Percentiles rank a stretch among this genome's conserved stretches.
phyloP scores from a whole-genome alignment of 345 rosid genomes.

The Boechera divaricarpa region DNA sequence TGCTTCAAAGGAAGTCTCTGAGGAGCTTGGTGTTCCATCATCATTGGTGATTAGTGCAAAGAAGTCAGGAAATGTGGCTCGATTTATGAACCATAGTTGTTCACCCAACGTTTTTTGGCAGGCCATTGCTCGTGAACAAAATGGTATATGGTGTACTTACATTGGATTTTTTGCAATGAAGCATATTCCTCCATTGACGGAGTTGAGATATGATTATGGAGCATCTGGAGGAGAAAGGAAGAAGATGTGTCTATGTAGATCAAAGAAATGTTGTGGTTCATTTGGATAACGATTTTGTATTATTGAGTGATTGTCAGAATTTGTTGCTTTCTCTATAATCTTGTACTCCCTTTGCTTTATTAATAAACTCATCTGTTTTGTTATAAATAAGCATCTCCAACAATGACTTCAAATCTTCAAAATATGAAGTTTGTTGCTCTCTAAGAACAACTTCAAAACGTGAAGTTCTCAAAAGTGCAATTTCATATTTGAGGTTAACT shows the following conservation, averaged over 20 bases:
- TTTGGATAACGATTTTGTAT: constrained; percentile 32
- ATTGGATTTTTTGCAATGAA: constrained; percentile 50
- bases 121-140: constrained; percentile 47
- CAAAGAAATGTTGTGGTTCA: constrained; percentile 58
- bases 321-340: background rate
- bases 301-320: background rate
- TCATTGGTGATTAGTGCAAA: constrained; percentile 65
- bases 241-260: constrained; percentile 63
- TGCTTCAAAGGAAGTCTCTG: constrained; percentile 33
- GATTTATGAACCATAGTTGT: constrained; percentile 89
- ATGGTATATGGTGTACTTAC: constrained; percentile 35
- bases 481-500: too few relatives aligned
- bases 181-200: constrained; percentile 60
- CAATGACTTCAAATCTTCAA: too few relatives aligned
- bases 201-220: constrained; percentile 58
- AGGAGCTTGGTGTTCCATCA: constrained; percentile 38
- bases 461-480: too few relatives aligned
- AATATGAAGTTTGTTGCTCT: too few relatives aligned
- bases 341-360: background rate
- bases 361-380: background rate
- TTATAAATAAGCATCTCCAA: too few relatives aligned
- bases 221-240: constrained; percentile 9
- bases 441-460: too few relatives aligned
- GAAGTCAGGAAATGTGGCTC: constrained; percentile 71
- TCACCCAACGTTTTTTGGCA: constrained; percentile 79